phyloP scores from a whole-genome alignment of 331 rosid genomes.

The Cucumis variabilis region DNA sequence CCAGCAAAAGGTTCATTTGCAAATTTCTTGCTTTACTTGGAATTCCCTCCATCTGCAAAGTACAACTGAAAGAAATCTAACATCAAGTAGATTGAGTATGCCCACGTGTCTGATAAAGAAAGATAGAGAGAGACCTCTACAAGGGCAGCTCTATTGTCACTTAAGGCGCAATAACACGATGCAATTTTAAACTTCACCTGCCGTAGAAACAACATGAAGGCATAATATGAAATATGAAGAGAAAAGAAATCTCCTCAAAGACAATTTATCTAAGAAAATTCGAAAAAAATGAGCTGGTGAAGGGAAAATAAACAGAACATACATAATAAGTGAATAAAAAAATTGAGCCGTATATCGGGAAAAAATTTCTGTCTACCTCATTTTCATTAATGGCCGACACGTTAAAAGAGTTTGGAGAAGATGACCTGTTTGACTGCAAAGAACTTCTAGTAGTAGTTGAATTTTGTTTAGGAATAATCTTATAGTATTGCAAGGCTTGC shows the following conservation, averaged over 20 bases:
- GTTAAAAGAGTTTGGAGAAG: slow-evolving; percentile 89
- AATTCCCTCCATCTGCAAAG: slow-evolving; percentile 92
- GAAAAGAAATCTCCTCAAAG: not conserved
- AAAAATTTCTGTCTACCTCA: slow-evolving; percentile 65
- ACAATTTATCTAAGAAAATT: not conserved
- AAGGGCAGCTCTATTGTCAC: slow-evolving; percentile 85
- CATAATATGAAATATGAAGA: slow-evolving; percentile 30
- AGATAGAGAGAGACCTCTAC: slow-evolving; percentile 68
- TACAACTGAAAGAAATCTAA: slow-evolving; percentile 25
- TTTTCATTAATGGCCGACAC: slow-evolving; percentile 79
- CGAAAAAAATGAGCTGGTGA: not conserved
- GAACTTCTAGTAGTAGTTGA: slow-evolving; percentile 66
- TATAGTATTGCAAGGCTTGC: slow-evolving; percentile 87
- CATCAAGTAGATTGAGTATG: slow-evolving; percentile 24
- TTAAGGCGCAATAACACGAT: slow-evolving; percentile 71
- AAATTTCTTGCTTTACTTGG: slow-evolving; percentile 85
- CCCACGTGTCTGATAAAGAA: not conserved
- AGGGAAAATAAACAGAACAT: not conserved
- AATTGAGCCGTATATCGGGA: not conserved
- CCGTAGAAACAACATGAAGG: slow-evolving; percentile 30
- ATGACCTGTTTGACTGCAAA: slow-evolving; percentile 73
- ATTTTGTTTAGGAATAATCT: slow-evolving; percentile 76
- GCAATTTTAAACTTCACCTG: slow-evolving; percentile 98
- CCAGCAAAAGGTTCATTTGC: slow-evolving; percentile 87
- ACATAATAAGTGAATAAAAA: slow-evolving; percentile 24